Percentiles rank a stretch among this genome's conserved stretches.
These are phyloP conservation scores for Croton laevigatus DNA, from an alignment of 441 rosid species.

Conservation along the genomic window DNA sequence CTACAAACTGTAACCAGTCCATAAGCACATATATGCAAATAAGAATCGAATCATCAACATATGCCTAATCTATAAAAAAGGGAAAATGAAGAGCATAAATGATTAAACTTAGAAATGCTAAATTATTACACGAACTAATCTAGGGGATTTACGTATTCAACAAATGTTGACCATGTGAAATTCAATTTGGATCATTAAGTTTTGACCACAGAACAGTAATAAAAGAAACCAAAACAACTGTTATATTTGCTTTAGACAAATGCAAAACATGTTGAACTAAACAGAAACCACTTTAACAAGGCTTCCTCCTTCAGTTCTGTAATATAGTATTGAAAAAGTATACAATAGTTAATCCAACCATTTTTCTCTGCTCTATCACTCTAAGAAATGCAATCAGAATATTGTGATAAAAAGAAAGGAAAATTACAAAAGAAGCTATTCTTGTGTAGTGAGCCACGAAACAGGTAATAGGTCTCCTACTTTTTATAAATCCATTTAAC, in stretches of 20 bases:
- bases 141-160: neutral
- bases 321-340: neutral
- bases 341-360: neutral
- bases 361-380: neutral
- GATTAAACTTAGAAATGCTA: neutral
- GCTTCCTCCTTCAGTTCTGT: neutral
- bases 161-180: neutral
- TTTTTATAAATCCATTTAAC: neutral
- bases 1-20: neutral
- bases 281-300: neutral
- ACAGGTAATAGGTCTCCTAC: too few species aligned
- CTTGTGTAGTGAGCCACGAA: too few species aligned
- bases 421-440: neutral
- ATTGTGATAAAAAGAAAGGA: neutral
- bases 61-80: neutral
- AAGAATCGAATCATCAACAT: neutral
- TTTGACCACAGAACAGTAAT: neutral
- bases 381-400: neutral
- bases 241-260: neutral
- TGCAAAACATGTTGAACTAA: neutral
- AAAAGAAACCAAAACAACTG: neutral
- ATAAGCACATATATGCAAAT: neutral
- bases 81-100: neutral
- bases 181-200: neutral
- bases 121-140: neutral